Base-by-base conservation (phyloP, 495 filamentous ascomycete genomes). In the Chaetomidium leptoderma region DNA sequence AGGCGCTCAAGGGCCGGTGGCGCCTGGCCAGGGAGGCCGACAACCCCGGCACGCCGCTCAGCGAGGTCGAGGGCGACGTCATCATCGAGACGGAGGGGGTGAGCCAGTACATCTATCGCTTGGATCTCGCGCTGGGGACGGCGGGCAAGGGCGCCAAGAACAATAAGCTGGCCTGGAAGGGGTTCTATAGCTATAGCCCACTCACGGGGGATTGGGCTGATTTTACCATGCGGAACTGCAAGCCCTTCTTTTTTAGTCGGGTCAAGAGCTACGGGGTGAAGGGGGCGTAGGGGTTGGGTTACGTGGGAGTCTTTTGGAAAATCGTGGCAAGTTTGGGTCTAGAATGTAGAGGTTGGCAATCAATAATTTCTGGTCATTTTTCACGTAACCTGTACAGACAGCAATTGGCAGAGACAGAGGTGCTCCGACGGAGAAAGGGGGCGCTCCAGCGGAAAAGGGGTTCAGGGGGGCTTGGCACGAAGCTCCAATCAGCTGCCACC, bases 121-220 rank as follows among this genome's bases (percentile, higher is more conserved):
- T 97, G 78, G 83, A 89, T 47, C 65, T 98, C 17, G 71, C 81
- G 21, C 70, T 97, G 11, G 79, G 80, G 26, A 79, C 77, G 36
- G 78, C 82, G 0, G 80, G 86, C 0, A 75, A 74, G 55, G 74
- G 71, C 5, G 69, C 77, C 19, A 80, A 80, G 62, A 93, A 92
- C 57, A 95, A 90, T 46, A 96, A 92, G 73, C 69, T 99, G 33
- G 72, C 73, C 0, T 97, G 95, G 95, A 86, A 86, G 68, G 88
- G 89, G 0, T 96, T 87, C 72, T 96, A 90, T 87, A 91, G 85
- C 72, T 95, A 93, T 63, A 95, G 96, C 65, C 79, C 78, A 64
- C 72, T 95, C 62, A 92, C 91, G 19, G 91, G 92, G 66, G 92
- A 96, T 70, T 90, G 90, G 87, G 90, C 80, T 0, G 87, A 89